These are phyloP conservation scores for Terfezia claveryi DNA, from an alignment of 495 filamentous ascomycete species.

Conservation along the genomic window DNA sequence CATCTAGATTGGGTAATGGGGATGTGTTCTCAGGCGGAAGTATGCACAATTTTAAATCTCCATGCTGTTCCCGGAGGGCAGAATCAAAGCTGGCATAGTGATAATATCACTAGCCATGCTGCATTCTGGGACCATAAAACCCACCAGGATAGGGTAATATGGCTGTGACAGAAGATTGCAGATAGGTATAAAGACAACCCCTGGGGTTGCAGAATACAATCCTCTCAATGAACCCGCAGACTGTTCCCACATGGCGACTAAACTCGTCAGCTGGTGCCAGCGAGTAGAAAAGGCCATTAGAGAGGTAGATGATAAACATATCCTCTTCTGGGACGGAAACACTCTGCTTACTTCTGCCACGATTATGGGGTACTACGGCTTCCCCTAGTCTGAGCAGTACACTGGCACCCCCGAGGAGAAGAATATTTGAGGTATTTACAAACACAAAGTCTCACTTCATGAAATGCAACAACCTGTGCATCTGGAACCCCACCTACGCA, in stretches of 20 bases:
- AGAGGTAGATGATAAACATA: slow-evolving; percentile 35
- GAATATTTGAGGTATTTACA: slow-evolving; percentile 23
- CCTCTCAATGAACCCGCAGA: slow-evolving; percentile 45
- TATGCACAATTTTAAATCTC: slow-evolving; percentile 43
- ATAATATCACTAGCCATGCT: slow-evolving; percentile 31
- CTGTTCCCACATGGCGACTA: slow-evolving; percentile 25
- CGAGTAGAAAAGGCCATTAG: slow-evolving; percentile 35
- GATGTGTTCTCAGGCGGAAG: slow-evolving; percentile 30
- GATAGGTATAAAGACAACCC: slow-evolving; percentile 33
- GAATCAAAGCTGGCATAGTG: slow-evolving; percentile 42
- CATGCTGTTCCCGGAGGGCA: slow-evolving; percentile 42
- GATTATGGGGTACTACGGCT: slow-evolving; percentile 33
- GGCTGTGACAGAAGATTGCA: slow-evolving; percentile 38
- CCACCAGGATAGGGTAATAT: slow-evolving; percentile 36
- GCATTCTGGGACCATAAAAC: slow-evolving; percentile 43
- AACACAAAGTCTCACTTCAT: slow-evolving; percentile 38
- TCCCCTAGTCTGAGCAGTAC: slow-evolving; percentile 29
- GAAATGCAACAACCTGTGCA: slow-evolving; percentile 28
- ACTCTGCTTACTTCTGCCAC: slow-evolving; percentile 41
- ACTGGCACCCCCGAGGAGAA: slow-evolving; percentile 33
- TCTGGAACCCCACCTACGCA: slow-evolving; percentile 46
- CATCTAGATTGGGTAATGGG: slow-evolving; percentile 37
- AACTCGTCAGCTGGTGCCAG: slow-evolving; percentile 33
- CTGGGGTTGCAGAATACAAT: slow-evolving; percentile 38
- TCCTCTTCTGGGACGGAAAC: slow-evolving; percentile 43